A percentile compares a stretch with the other conserved stretches of the same genome.
phyloP scores from a whole-genome alignment of 805 yeast genomes.

The Millerozyma miso region DNA sequence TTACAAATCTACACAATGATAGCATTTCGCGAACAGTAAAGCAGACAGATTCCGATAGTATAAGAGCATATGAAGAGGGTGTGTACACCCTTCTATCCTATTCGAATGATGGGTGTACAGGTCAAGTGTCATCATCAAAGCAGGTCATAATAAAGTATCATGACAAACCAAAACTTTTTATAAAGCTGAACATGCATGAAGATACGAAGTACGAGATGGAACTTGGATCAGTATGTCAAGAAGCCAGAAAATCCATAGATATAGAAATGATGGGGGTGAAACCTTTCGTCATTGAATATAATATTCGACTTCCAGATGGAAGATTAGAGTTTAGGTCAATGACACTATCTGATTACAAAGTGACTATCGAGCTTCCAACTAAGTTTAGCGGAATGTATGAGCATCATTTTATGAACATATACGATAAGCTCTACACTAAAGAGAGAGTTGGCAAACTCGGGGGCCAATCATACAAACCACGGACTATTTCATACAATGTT shows the following conservation, averaged over 20 bases:
- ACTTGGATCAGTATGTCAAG: constrained; percentile 30
- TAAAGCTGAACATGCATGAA: constrained; percentile 8
- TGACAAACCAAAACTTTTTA: constrained; percentile 21
- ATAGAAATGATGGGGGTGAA: constrained; percentile 52
- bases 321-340: constrained; percentile 30
- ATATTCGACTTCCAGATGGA: constrained; percentile 57
- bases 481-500: constrained; percentile 39
- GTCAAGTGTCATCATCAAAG: constrained; percentile 19
- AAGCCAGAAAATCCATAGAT: constrained; percentile 19
- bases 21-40: constrained; percentile 2
- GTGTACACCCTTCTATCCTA: constrained; percentile 36
- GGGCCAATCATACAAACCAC: background rate
- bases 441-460: constrained; percentile 16
- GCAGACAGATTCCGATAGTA: constrained; percentile 13
- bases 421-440: constrained; percentile 58
- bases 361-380: constrained; percentile 37
- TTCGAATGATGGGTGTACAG: constrained; percentile 43
- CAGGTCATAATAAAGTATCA: constrained; percentile 19
- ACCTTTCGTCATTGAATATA: constrained; percentile 69
- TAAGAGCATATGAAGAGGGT: constrained; percentile 40
- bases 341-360: constrained; percentile 23
- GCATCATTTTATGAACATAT: constrained; percentile 57
- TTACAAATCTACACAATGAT: constrained; percentile 11
- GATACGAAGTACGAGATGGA: constrained; percentile 4
- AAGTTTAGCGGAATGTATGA: constrained; percentile 54